Evolutionary conservation across 108 stramenopile species (phyloP).

Genomic region (Cylindrotheca closterium): DNA sequence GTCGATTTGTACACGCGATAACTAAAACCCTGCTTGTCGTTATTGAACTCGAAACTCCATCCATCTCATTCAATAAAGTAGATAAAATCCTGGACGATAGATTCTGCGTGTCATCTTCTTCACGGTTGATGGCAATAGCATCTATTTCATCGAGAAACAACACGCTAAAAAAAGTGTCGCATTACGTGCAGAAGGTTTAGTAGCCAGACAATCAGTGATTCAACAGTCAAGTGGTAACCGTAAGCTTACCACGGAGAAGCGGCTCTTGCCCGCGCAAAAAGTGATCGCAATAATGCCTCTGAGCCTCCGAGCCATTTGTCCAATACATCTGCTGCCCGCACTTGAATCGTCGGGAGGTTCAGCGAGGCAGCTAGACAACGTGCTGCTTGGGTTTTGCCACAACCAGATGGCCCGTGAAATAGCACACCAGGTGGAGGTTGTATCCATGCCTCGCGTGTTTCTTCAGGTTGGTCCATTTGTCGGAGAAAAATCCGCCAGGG

Average conservation of each 20-base stretch:
- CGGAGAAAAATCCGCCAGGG: conserved; percentile 66
- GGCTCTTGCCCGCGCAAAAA: conserved; percentile 77
- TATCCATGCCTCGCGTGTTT: conserved; percentile 11
- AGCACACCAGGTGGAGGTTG: conserved; percentile 76
- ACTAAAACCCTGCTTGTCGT: conserved; percentile 81
- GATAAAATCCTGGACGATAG: conserved; percentile 76
- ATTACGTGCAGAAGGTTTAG: no score
- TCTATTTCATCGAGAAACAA: conserved; percentile 98
- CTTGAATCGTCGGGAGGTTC: conserved; percentile 55
- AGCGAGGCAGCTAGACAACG: conserved; percentile 73
- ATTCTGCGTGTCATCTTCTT: conserved; percentile 59
- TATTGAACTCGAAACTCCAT: conserved; percentile 80
- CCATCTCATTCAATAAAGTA: conserved; percentile 97
- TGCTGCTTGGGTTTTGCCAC: conserved; percentile 73
- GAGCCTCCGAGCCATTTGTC: conserved; percentile 97
- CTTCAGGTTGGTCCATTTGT: not conserved
- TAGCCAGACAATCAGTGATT: no score
- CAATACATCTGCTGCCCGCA: conserved; percentile 87
- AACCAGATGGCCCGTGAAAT: conserved; percentile 77
- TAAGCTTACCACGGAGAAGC: conserved; percentile 96
- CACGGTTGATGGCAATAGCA: conserved; percentile 86
- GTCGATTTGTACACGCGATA: conserved; percentile 95
- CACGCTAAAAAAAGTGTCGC: no score
- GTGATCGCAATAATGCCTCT: conserved; percentile 88
- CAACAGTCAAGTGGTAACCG: no score